Evolutionary conservation across 2,329 filamentous ascomycete genomes (phyloP), one percentile per base, ranked within the genome.

Genomic region (Nemania bipapillata): DNA sequence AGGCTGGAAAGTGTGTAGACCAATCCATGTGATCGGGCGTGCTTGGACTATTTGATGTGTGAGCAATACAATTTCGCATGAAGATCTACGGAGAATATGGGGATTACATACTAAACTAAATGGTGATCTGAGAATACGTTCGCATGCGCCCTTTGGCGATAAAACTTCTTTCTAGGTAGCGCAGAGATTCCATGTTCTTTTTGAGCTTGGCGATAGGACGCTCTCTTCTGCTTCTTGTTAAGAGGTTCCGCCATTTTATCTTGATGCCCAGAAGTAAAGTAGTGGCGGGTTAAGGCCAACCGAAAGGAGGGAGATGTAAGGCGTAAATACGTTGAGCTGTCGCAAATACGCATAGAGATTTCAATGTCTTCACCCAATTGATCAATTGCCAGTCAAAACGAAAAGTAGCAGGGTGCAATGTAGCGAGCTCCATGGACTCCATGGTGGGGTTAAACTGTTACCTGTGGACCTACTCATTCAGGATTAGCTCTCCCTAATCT

Each of bases 121-220:
- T 88, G 85, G 83, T 99, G 96, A 77, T 99, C 96, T 2, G 95
- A 97, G 82, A 99, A 99, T 6, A 95, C 94, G 83, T 99, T 99
- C 71, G 96, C 96, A 83, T 99, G 96, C 42, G 96, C 96, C 80
- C 96, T 89, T 81, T 99, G 96, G 64, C 96, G 89, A 80, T 97
- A 99, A 83, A 96, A 97, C 83, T 92, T 95, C 86, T 99, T 99
- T 81, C 93, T 91, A 9, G 96, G 96, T 75, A 97, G 82, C 75
- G 89, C 86, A 7, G 88, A 81, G 45, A 82, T 81, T 24, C 81
- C 84, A 77, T 86, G 84, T 70, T 86, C 82, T 42, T 82, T 81
- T 59, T 85, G 84, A 61, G 84, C 81, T 63, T 85, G 85, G 74
- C 87, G 89, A 77, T 91, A 92, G 67, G 86, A 86, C 66, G 89